Evolutionary conservation across 23 red algal genomes (phyloP).

Genomic region (Agarophyton chilense): DNA sequence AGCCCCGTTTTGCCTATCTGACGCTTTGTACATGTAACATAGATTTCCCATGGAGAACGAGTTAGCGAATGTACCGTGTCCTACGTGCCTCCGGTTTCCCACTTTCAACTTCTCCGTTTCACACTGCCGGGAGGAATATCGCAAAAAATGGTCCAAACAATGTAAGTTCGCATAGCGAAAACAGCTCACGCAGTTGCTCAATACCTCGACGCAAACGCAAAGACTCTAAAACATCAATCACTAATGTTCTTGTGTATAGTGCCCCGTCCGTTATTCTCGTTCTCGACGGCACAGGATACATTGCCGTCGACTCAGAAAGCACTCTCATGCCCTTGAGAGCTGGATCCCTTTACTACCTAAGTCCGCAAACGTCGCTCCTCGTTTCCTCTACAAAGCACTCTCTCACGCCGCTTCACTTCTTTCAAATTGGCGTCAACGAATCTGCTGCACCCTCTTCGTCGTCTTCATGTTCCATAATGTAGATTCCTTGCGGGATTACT

Average conservation of each 20-base stretch:
- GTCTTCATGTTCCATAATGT: constrained; percentile 51
- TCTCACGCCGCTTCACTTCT: constrained; percentile 26
- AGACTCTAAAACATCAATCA: no score
- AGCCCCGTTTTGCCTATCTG: background rate
- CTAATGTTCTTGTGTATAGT: constrained; percentile 30
- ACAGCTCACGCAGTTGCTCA: no score
- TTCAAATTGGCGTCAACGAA: constrained; percentile 67
- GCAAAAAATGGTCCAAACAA: constrained; percentile 53
- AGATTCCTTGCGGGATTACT: no score
- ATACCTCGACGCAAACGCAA: no score
- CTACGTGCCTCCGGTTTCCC: constrained; percentile 51
- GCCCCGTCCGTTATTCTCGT: constrained; percentile 56
- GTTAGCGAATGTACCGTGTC: constrained; percentile 37
- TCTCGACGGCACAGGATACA: constrained; percentile 43
- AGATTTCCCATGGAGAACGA: constrained; percentile 61
- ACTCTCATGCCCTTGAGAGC: constrained; percentile 38
- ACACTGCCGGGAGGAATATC: constrained; percentile 41
- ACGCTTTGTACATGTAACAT: no score
- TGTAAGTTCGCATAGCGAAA: constrained; percentile 27
- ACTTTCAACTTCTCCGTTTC: constrained; percentile 60
- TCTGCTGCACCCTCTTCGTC: constrained; percentile 34
- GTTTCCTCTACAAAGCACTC: constrained; percentile 29
- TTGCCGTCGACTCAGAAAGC: constrained; percentile 7
- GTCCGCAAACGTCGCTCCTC: constrained; percentile 42
- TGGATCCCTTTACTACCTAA: constrained; percentile 56